Evolutionary conservation across 2,329 filamentous ascomycete species (phyloP).

Genomic region (Ceratocystis albifundus): DNA sequence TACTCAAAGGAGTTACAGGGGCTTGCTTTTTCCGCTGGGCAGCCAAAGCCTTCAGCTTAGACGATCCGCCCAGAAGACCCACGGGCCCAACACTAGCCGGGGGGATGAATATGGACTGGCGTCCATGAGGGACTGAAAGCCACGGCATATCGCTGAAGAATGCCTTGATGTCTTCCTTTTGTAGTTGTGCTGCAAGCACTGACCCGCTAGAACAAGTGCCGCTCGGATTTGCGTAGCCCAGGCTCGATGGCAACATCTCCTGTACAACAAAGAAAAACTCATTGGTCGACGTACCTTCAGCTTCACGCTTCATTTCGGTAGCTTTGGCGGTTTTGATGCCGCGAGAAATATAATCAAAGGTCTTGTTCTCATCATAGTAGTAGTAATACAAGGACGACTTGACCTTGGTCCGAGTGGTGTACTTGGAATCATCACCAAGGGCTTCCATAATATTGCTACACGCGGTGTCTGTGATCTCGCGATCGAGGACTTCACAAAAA

Average conservation of each 20-base stretch:
- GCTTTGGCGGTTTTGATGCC: conserved; percentile 32
- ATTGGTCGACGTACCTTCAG: conserved; percentile 33
- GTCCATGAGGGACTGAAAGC: conserved; percentile 57
- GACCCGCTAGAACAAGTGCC: conserved; percentile 2
- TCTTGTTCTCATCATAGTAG: conserved; percentile 75
- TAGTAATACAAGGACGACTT: conserved; percentile 81
- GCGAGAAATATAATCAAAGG: conserved; percentile 59
- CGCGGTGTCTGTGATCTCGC: conserved; percentile 11
- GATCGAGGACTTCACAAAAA: conserved; percentile 17
- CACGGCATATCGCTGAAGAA: conserved; percentile 83
- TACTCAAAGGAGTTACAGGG: neutral
- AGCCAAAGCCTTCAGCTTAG: conserved; percentile 83
- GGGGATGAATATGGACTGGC: conserved; percentile 54
- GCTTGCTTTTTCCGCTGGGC: conserved; percentile 76
- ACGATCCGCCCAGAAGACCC: conserved; percentile 69
- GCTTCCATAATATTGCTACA: conserved; percentile 30
- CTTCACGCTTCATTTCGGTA: conserved; percentile 31
- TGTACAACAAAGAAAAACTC: conserved; percentile 9
- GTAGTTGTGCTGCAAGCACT: conserved; percentile 1
- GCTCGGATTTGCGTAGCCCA: neutral
- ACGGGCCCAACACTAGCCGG: conserved; percentile 36
- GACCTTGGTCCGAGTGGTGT: conserved; percentile 49
- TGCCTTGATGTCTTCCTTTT: conserved; percentile 24
- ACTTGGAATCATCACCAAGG: conserved; percentile 38
- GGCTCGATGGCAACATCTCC: conserved; percentile 25